A percentile compares a stretch with the other conserved stretches of the same genome.
Evolutionary conservation across 371 early-diverging fungal genomes (phyloP).

Genomic region (Lichtheimia hyalospora): DNA sequence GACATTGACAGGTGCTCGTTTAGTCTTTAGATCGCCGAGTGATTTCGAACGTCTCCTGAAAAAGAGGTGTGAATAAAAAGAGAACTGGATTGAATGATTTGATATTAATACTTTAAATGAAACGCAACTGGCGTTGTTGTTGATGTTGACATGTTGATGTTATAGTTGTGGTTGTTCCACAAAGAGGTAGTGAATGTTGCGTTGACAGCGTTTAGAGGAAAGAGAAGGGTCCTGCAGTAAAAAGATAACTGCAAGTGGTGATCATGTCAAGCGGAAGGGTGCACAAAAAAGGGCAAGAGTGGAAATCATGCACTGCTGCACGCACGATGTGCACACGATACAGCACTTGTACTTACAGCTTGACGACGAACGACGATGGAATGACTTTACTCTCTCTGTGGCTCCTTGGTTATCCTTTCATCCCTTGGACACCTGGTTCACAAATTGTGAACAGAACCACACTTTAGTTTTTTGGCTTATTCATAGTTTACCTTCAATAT

Average conservation of each 20-base stretch:
- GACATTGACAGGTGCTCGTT: conserved; percentile 4
- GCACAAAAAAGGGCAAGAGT: conserved; percentile 13
- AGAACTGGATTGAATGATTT: neutral
- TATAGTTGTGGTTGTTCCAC: conserved; percentile 1
- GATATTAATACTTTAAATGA: neutral
- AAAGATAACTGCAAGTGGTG: conserved; percentile 3
- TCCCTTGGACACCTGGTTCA: neutral
- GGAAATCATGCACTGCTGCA: conserved; percentile 1
- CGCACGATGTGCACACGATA: neutral
- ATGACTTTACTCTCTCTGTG: too few relatives aligned
- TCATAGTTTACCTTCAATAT: neutral
- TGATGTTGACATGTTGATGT: neutral
- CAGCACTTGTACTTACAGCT: too few relatives aligned
- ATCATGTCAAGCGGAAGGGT: conserved; percentile 4
- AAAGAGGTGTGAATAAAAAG: neutral
- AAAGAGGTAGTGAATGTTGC: conserved; percentile 3
- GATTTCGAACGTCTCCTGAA: conserved; percentile 44
- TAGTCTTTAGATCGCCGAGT: conserved; percentile 27
- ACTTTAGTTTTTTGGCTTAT: neutral
- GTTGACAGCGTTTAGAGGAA: neutral
- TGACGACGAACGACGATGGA: neutral
- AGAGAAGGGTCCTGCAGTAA: conserved; percentile 16
- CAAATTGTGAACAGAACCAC: conserved; percentile 23
- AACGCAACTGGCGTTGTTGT: neutral
- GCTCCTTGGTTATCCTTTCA: neutral